phyloP scores from a whole-genome alignment of 1,284 basidiomycete genomes.

The Schizopora paradoxa region DNA sequence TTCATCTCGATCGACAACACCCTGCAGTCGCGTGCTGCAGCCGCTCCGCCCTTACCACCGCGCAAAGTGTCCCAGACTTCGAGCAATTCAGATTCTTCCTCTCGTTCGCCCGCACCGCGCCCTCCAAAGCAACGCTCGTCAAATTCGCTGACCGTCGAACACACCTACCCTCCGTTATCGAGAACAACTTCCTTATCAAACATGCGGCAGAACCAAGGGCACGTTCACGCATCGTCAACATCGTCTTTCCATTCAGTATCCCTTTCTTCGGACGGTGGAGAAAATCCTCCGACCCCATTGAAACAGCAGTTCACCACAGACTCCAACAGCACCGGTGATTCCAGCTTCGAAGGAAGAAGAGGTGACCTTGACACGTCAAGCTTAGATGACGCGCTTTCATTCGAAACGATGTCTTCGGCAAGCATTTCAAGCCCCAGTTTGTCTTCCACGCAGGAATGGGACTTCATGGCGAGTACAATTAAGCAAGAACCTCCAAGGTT shows the following conservation, averaged over 20 bases:
- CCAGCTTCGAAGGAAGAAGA: constrained; percentile 23
- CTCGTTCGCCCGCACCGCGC: constrained; percentile 34
- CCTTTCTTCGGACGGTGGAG: constrained; percentile 24
- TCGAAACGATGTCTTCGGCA: constrained; percentile 53
- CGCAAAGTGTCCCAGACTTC: constrained; percentile 53
- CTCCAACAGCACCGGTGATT: constrained; percentile 39
- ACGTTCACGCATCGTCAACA: constrained; percentile 23
- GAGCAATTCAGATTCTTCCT: constrained; percentile 40
- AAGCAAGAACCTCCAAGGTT: constrained; percentile 44
- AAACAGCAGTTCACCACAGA: constrained; percentile 37
- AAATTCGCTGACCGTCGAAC: constrained; percentile 16
- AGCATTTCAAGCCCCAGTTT: constrained; percentile 17
- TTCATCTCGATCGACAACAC: constrained; percentile 52
- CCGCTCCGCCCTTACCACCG: constrained; percentile 56
- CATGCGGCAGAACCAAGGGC: constrained; percentile 15
- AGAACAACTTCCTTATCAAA: constrained; percentile 5
- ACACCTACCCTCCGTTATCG: constrained; percentile 14
- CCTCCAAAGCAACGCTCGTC: constrained; percentile 30
- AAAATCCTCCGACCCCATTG: too few species aligned
- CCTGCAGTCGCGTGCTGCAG: constrained; percentile 19
- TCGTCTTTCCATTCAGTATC: constrained; percentile 28
- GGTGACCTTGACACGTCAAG: constrained; percentile 48
- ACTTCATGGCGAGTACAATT: constrained; percentile 23
- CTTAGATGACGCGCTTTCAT: constrained; percentile 52
- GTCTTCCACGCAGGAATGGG: constrained; percentile 29